phyloP scores from a whole-genome alignment of 768 basidiomycete genomes.

The Phanerochaete carnosa region DNA sequence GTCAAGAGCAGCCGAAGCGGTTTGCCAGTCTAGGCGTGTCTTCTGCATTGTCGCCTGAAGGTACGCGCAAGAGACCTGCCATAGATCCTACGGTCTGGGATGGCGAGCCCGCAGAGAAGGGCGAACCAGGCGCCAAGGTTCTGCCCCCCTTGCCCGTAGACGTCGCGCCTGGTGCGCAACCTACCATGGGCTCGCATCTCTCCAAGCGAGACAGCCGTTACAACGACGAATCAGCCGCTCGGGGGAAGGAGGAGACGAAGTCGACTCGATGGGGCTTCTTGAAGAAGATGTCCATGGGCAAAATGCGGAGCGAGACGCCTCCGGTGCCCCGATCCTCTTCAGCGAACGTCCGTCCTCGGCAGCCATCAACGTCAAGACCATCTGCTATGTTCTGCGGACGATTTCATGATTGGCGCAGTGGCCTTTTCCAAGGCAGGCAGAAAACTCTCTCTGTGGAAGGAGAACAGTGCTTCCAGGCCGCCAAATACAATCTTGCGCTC shows the following conservation, averaged over 20 bases:
- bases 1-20: slow-evolving; percentile 43
- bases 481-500: slow-evolving; percentile 93
- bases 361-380: slow-evolving; percentile 13
- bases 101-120: slow-evolving; percentile 36
- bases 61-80: slow-evolving; percentile 35
- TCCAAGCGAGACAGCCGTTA: slow-evolving; percentile 11
- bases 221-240: slow-evolving; percentile 1
- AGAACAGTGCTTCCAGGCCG: slow-evolving; percentile 84
- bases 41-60: slow-evolving; percentile 36
- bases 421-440: slow-evolving; percentile 86
- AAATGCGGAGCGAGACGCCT: slow-evolving; percentile 69
- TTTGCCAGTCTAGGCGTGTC: slow-evolving; percentile 67
- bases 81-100: slow-evolving; percentile 50
- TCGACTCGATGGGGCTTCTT: slow-evolving; percentile 89
- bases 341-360: slow-evolving; percentile 27
- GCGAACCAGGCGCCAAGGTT: slow-evolving; percentile 14
- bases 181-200: slow-evolving; percentile 10
- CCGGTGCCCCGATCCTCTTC: slow-evolving; percentile 32
- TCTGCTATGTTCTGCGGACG: slow-evolving; percentile 31
- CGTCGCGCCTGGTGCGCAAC: slow-evolving; percentile 13
- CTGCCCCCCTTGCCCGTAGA: slow-evolving; percentile 14
- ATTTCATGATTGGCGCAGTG: slow-evolving; percentile 61
- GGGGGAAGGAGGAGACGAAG: slow-evolving; percentile 50
- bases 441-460: slow-evolving; percentile 92
- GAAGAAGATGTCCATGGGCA: slow-evolving; percentile 98